Percentiles rank a stretch among this genome's conserved stretches.
phyloP scores from a whole-genome alignment of 2,329 filamentous ascomycete genomes.

The Fusarium sp. region DNA sequence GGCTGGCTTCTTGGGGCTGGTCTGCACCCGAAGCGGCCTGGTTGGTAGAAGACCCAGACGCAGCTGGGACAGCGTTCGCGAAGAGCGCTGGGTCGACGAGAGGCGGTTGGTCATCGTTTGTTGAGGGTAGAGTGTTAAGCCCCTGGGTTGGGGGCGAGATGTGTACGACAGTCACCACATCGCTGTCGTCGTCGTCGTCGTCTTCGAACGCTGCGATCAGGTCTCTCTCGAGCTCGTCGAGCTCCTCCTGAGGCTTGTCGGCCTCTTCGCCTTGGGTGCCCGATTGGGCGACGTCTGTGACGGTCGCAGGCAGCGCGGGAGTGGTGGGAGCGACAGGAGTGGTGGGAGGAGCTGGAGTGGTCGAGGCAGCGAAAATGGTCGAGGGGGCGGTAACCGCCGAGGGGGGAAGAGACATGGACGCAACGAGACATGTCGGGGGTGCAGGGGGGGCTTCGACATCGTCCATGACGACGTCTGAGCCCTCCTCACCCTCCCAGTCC shows the following conservation, averaged over 20 bases:
- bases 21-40: background rate
- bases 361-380: background rate
- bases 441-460: background rate
- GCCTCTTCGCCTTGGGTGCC: background rate
- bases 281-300: background rate
- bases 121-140: background rate
- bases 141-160: background rate
- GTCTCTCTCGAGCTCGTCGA: background rate
- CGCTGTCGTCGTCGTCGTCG: background rate
- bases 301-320: background rate
- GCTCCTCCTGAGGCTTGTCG: background rate
- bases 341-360: background rate
- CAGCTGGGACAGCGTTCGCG: background rate
- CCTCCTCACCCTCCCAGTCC: background rate
- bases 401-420: too few relatives aligned
- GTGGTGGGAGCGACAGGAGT: background rate
- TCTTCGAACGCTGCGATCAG: background rate
- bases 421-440: background rate
- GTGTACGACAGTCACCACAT: background rate
- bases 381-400: background rate
- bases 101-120: background rate
- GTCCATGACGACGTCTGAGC: slow-evolving; percentile 1
- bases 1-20: background rate
- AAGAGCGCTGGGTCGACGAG: background rate
- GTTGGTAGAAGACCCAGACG: background rate